Percentiles rank a stretch among this genome's conserved stretches.
Conservation (phyloP, 2,329 filamentous ascomycete species). For the Cladosporium sphaerospermum region DNA sequence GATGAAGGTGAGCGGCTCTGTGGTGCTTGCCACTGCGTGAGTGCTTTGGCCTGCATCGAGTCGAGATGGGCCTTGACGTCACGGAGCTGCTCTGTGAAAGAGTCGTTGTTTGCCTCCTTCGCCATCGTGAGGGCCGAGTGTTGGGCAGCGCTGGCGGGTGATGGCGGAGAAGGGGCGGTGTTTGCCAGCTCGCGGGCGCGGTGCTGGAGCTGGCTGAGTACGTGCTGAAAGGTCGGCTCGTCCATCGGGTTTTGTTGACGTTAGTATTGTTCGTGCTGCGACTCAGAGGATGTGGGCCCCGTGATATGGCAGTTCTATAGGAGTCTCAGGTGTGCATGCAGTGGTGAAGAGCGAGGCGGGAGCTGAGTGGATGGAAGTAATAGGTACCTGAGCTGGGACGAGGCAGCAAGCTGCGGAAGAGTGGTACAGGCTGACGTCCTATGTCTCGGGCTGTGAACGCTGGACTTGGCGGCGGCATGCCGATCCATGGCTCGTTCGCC, state of each 20-base stretch:
- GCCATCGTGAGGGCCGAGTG: background rate
- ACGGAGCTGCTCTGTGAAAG: constrained; percentile 2
- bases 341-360: background rate
- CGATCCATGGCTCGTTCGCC: background rate
- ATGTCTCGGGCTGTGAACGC: background rate
- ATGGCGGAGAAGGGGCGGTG: background rate
- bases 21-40: background rate
- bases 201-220: constrained; percentile 8
- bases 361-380: background rate
- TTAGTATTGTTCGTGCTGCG: too few relatives aligned
- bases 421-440: background rate
- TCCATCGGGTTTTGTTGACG: background rate
- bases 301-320: background rate
- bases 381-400: too few relatives aligned
- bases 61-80: constrained; percentile 5
- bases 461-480: background rate
- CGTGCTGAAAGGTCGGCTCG: constrained; percentile 8
- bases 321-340: background rate
- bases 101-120: constrained; percentile 1
- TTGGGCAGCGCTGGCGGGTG: background rate
- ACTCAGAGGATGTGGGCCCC: background rate
- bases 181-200: constrained; percentile 1
- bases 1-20: background rate
- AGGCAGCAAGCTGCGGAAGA: background rate
- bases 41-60: background rate